Conservation (phyloP, 179 eudicot genomes). For the Heliamphora pulchella region DNA sequence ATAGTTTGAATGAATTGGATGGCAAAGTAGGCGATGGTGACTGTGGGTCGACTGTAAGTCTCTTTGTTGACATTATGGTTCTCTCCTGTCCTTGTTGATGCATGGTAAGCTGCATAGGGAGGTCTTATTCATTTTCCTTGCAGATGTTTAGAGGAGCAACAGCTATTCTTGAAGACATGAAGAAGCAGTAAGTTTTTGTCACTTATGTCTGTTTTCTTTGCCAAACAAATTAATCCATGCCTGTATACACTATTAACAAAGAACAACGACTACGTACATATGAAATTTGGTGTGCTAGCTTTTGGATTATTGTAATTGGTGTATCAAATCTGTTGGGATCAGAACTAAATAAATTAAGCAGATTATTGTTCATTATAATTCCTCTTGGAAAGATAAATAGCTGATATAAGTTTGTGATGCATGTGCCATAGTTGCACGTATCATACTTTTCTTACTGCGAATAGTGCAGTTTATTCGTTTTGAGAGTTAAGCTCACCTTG, state of each 20-base stretch:
- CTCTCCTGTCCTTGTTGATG: background rate
- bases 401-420: background rate
- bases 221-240: background rate
- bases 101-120: conserved; percentile 3
- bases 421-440: background rate
- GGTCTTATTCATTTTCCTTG: conserved; percentile 23
- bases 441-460: background rate
- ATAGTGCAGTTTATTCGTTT: background rate
- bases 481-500: background rate
- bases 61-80: conserved; percentile 9
- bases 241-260: background rate
- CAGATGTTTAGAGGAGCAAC: conserved; percentile 94
- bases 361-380: background rate
- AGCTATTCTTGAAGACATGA: conserved; percentile 80
- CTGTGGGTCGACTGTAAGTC: conserved; percentile 94
- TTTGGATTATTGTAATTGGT: background rate
- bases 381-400: background rate
- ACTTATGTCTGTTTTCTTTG: background rate
- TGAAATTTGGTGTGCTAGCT: background rate
- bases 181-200: conserved; percentile 46
- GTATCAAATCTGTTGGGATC: background rate
- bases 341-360: background rate
- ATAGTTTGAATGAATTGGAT: conserved; percentile 88
- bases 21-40: conserved; percentile 98
- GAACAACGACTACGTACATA: background rate